These are phyloP conservation scores for Aspergillus egyptiacus DNA, from an alignment of 495 filamentous ascomycete genomes.

Conservation along the genomic window DNA sequence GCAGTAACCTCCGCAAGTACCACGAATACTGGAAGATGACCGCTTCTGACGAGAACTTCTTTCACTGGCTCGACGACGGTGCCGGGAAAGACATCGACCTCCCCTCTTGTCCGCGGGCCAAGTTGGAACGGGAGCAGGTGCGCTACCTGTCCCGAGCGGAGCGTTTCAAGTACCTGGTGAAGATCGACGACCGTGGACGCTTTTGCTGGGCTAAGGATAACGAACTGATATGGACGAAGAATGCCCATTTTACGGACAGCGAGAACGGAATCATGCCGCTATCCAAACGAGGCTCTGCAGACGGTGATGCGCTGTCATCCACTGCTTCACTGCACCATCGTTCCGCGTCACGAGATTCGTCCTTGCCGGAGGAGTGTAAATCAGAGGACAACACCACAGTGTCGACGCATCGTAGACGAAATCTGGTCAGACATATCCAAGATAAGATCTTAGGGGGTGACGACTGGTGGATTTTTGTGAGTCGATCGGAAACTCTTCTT, in stretches of 20 bases:
- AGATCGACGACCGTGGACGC: slow-evolving; percentile 58
- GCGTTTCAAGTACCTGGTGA: slow-evolving; percentile 64
- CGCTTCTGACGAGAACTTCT: slow-evolving; percentile 80
- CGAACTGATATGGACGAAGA: slow-evolving; percentile 63
- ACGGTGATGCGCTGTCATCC: neutral
- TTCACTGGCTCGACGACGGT: slow-evolving; percentile 91
- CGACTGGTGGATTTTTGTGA: slow-evolving; percentile 84
- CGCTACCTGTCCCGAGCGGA: slow-evolving; percentile 71
- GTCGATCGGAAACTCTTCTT: slow-evolving; percentile 8
- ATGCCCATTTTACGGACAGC: slow-evolving; percentile 68
- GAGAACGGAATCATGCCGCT: slow-evolving; percentile 67
- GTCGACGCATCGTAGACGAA: slow-evolving; percentile 59
- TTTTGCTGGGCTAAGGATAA: slow-evolving; percentile 79
- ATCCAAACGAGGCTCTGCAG: slow-evolving; percentile 28
- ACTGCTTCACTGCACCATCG: neutral
- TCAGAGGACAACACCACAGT: slow-evolving; percentile 41
- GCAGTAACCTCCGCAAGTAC: slow-evolving; percentile 75
- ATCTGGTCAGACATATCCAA: slow-evolving; percentile 65
- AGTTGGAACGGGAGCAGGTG: slow-evolving; percentile 62
- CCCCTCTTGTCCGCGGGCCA: slow-evolving; percentile 54
- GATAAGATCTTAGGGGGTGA: slow-evolving; percentile 66
- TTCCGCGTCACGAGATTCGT: slow-evolving; percentile 8
- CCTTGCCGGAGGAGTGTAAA: slow-evolving; percentile 24
- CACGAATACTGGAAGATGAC: slow-evolving; percentile 76
- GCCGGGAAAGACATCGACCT: slow-evolving; percentile 57